Conservation (phyloP, 2,329 filamentous ascomycete species). For the Neonectria magnoliae region DNA sequence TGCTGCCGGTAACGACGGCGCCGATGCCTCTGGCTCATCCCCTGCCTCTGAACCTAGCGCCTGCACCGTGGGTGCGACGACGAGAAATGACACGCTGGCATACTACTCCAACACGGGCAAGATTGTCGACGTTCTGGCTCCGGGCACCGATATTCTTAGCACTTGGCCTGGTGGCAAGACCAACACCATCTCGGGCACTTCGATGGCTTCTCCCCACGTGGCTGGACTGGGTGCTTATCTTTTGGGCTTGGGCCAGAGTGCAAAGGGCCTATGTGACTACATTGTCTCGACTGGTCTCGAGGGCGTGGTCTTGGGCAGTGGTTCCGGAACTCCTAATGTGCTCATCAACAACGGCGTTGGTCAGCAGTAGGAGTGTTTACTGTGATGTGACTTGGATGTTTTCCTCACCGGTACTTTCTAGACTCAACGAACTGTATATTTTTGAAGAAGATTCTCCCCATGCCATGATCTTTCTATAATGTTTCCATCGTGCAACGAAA, state of each 20-base stretch:
- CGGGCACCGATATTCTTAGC: conserved; percentile 58
- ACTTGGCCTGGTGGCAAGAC: conserved; percentile 57
- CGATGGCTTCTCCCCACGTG: conserved; percentile 56
- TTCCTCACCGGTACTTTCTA: too few species aligned
- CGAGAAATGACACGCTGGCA: too few species aligned
- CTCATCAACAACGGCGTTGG: conserved; percentile 38
- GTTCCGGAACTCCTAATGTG: conserved; percentile 38
- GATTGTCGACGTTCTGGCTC: conserved; percentile 62
- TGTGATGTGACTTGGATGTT: too few species aligned
- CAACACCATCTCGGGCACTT: conserved; percentile 56
- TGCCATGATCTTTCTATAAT: too few species aligned
- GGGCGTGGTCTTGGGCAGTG: conserved; percentile 42
- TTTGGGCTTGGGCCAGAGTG: conserved; percentile 51
- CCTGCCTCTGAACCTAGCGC: too few species aligned
- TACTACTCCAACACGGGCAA: conserved; percentile 64
- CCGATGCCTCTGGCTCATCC: too few species aligned
- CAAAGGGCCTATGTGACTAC: conserved; percentile 30
- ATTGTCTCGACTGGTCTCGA: conserved; percentile 51
- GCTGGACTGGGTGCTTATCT: conserved; percentile 56
- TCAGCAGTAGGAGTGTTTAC: too few species aligned
- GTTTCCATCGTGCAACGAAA: too few species aligned
- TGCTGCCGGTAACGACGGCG: too few species aligned
- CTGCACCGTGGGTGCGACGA: too few species aligned
- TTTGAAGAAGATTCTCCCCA: too few species aligned
- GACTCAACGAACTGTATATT: too few species aligned